Evolutionary conservation across 139 green algal genomes (phyloP), one percentile per base, ranked within the genome.

Genomic region (Chlorella sorokiniana): DNA sequence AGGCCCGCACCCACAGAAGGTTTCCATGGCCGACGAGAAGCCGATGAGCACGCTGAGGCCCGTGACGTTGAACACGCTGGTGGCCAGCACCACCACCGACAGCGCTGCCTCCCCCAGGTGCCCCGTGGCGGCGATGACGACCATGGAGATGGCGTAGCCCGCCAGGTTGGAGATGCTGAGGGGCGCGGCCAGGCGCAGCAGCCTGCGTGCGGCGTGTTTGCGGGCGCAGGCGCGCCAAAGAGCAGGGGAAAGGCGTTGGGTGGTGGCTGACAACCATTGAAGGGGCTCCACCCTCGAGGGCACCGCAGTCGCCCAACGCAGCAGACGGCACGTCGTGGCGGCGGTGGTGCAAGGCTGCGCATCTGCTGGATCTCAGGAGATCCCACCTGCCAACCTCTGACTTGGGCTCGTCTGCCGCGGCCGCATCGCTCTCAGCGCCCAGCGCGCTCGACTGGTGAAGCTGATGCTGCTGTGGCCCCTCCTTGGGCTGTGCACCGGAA

Each of bases 21-120:
- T 96, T 59, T 96, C 93, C 87, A 95, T 90, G 23, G 89, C 93
- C 0, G 84, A 85, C 0, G 81, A 83, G 6, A 92, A 86, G 3
- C 91, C 91, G 9, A 89, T 61, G 0, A 93, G 72, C 22, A 94
- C 38, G 22, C 74, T 83, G 33, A 90, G 81, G 4, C 92, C 92
- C 1, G 92, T 94, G 38, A 93, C 84, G 74, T 96, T 96, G 86
- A 92, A 96, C 31, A 96, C 70, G 29, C 65, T 84, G 64, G 86
- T 90, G 0, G 87, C 86, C 38, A 94, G 69, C 25, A 93, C 74
- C 16, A 77, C 86, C 2, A 80, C 81, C 16, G 79, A 85, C 35
- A 94, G 79, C 27, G 67, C 41, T 52, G 54, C 18, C 51, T 82
- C 64, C 23, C 84, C 84, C 51, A 88, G 62, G 8, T 73, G 70